Evolutionary conservation across 2,329 filamentous ascomycete genomes (phyloP).

Genomic region (Aspergillus sp.): DNA sequence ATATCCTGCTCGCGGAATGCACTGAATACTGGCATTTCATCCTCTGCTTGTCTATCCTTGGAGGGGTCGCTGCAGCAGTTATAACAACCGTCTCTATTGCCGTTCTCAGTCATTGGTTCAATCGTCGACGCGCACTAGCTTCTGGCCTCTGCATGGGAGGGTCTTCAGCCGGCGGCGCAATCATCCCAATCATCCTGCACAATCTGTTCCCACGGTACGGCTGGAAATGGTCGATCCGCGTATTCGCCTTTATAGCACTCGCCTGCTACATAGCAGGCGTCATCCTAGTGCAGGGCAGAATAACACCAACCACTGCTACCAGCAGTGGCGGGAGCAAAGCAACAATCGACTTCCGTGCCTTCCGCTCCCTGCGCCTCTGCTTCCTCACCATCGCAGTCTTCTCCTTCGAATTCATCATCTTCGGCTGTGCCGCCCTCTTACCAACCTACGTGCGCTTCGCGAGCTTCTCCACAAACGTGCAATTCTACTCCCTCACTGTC

Average conservation of each 20-base stretch:
- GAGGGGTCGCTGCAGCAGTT: slow-evolving; percentile 36
- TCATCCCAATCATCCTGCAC: slow-evolving; percentile 38
- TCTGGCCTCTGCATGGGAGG: slow-evolving; percentile 43
- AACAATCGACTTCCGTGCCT: slow-evolving; percentile 43
- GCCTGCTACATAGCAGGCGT: slow-evolving; percentile 34
- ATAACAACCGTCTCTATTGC: slow-evolving; percentile 40
- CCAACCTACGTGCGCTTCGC: slow-evolving; percentile 47
- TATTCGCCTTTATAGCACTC: slow-evolving; percentile 38
- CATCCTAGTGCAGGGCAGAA: slow-evolving; percentile 34
- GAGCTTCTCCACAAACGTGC: slow-evolving; percentile 38
- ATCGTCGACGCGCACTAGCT: slow-evolving; percentile 37
- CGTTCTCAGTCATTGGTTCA: slow-evolving; percentile 44
- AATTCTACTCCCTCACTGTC: slow-evolving; percentile 48
- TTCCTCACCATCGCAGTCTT: slow-evolving; percentile 47
- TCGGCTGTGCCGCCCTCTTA: slow-evolving; percentile 49
- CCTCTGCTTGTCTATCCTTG: slow-evolving; percentile 38
- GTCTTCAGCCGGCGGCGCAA: slow-evolving; percentile 38
- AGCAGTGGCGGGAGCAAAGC: slow-evolving; percentile 21
- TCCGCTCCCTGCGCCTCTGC: slow-evolving; percentile 42
- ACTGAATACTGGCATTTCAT: slow-evolving; percentile 52
- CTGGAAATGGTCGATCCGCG: slow-evolving; percentile 38
- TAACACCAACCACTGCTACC: slow-evolving; percentile 20
- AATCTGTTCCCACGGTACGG: slow-evolving; percentile 31
- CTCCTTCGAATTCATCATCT: slow-evolving; percentile 51
- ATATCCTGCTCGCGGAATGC: slow-evolving; percentile 51